These are phyloP conservation scores for Haplosporangium gracile DNA, from an alignment of 192 early-diverging fungal genomes.

Conservation along the genomic window DNA sequence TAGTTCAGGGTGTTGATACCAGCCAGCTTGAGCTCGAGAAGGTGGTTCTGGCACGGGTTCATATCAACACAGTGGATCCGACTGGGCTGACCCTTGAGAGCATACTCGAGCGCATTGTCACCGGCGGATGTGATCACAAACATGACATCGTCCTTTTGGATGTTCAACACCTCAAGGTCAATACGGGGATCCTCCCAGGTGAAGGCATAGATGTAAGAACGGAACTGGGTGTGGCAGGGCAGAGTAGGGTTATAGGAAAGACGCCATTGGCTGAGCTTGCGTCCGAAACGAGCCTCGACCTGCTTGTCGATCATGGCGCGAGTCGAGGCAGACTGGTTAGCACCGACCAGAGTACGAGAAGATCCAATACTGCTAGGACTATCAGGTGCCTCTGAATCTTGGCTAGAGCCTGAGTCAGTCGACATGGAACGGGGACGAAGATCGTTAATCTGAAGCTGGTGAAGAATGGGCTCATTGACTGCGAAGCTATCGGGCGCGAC, in stretches of 20 bases:
- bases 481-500: background rate
- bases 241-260: slow-evolving; percentile 67
- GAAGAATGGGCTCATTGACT: slow-evolving; percentile 24
- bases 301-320: slow-evolving; percentile 14
- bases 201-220: slow-evolving; percentile 89
- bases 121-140: slow-evolving; percentile 88
- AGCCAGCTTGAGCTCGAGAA: slow-evolving; percentile 89
- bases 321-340: slow-evolving; percentile 2
- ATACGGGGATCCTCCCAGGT: slow-evolving; percentile 89
- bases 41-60: slow-evolving; percentile 94
- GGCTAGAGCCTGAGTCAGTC: slow-evolving; percentile 43
- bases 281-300: slow-evolving; percentile 27
- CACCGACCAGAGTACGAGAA: slow-evolving; percentile 33
- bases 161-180: slow-evolving; percentile 77
- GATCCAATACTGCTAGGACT: slow-evolving; percentile 45
- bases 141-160: slow-evolving; percentile 76
- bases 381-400: slow-evolving; percentile 17
- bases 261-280: slow-evolving; percentile 60
- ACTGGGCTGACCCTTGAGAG: slow-evolving; percentile 72
- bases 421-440: slow-evolving; percentile 49
- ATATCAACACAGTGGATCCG: slow-evolving; percentile 87
- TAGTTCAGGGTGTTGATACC: slow-evolving; percentile 71
- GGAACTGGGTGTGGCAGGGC: slow-evolving; percentile 76
- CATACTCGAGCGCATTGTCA: slow-evolving; percentile 86
- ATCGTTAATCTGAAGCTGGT: slow-evolving; percentile 24